Percentiles rank a stretch among this genome's conserved stretches.
Evolutionary conservation across 75 land plant species (phyloP).

Genomic region (Pseudotsuga menziesii): DNA sequence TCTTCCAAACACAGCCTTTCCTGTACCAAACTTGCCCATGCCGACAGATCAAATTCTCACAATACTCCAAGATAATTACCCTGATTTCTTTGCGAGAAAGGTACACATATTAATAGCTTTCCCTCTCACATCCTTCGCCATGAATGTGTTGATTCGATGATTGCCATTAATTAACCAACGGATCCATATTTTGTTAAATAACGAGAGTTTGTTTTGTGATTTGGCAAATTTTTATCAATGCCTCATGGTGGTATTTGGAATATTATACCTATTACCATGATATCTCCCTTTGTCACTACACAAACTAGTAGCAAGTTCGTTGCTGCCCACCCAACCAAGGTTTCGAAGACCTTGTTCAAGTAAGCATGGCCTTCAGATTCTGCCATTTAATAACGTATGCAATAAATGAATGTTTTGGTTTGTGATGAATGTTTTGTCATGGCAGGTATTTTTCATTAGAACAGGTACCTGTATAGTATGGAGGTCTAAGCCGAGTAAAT

Average conservation of each 20-base stretch:
- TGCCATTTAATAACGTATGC: background rate
- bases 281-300: conserved; percentile 52
- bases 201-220: too few species aligned
- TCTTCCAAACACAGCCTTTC: too few species aligned
- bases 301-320: conserved; percentile 65
- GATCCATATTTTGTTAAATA: too few species aligned
- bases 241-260: conserved; percentile 76
- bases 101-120: conserved; percentile 14
- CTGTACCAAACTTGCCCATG: too few species aligned
- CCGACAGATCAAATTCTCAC: conserved; percentile 37
- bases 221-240: conserved; percentile 66
- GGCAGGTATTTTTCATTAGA: conserved; percentile 56
- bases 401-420: too few species aligned
- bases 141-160: too few species aligned
- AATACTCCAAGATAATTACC: conserved; percentile 72
- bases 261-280: conserved; percentile 41
- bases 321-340: conserved; percentile 54
- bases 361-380: conserved; percentile 2
- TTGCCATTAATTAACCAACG: too few species aligned
- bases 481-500: conserved; percentile 47
- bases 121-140: background rate
- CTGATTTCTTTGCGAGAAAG: conserved; percentile 74
- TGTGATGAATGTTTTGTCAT: background rate
- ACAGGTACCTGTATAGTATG: conserved; percentile 46
- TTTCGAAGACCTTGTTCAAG: conserved; percentile 67